Base-by-base conservation (phyloP, 2,329 filamentous ascomycete genomes). In the Ophiostoma angusticollis region DNA sequence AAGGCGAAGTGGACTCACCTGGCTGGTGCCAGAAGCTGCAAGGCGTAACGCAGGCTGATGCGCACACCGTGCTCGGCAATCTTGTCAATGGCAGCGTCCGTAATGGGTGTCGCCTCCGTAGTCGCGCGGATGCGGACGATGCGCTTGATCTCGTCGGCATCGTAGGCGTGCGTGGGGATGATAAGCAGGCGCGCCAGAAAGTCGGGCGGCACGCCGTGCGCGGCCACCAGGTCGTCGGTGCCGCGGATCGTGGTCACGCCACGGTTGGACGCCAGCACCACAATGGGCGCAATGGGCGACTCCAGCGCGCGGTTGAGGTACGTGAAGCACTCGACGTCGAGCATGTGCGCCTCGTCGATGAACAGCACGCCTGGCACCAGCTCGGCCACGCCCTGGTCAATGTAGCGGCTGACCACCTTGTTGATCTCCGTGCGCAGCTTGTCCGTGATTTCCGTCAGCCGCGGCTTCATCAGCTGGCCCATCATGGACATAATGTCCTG, bases 401-500 rank as follows among this genome's bases (percentile, higher is more conserved):
- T 98, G 63, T 96, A 98, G 61, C 89, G 86, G 70, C 86, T 94
- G 50, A 98, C 91, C 22, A 98, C 89, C 67, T 96, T 96, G 74
- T 98, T 95, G 67, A 98, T 96, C 65, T 98, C 91, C 40, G 75
- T 69, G 44, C 91, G 77, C 54, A 98, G 67, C 68, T 98, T 98
- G 63, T 98, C 91, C 22, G 91, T 98, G 55, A 98, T 96, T 60
- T 98, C 91, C 6, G 91, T 98, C 78, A 95, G 95, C 68, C 93
- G 93, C 45, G 91, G 91, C 72, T 96, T 96, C 86, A 96, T 95
- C 55, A 98, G 66, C 63, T 98, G 91, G 53, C 91, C 91, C 89
- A 98, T 96, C 91, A 98, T 96, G 67, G 87, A 95, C 87, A 98
- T 96, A 49, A 98, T 93, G 60, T 98, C 91, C 68, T 98, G 91